Evolutionary conservation across 805 yeast species (phyloP).

Genomic region (Danielia oregonensis): DNA sequence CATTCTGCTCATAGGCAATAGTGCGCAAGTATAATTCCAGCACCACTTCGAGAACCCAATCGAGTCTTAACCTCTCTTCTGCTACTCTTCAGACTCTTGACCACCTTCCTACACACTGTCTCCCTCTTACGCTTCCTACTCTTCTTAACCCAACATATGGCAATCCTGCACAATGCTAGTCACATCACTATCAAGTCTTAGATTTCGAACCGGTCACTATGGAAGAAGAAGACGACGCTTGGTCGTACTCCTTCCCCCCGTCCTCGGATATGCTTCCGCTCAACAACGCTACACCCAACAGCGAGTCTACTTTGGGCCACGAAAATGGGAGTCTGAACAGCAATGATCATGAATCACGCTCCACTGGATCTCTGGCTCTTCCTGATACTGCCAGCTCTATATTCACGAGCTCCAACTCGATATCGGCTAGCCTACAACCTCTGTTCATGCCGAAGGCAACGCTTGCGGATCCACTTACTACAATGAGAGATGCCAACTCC

Average conservation of each 20-base stretch:
- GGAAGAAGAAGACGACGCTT: conserved; percentile 38
- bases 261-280: conserved; percentile 29
- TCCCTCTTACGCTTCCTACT: too few species aligned
- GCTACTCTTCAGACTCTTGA: too few species aligned
- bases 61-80: too few species aligned
- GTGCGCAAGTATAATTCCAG: too few species aligned
- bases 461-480: conserved; percentile 52
- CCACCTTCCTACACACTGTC: too few species aligned
- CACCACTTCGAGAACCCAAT: too few species aligned
- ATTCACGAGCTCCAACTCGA: background rate
- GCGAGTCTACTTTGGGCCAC: background rate
- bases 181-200: too few species aligned
- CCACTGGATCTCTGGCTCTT: background rate
- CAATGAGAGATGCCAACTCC: conserved; percentile 48
- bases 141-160: too few species aligned
- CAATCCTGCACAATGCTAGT: too few species aligned
- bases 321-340: background rate
- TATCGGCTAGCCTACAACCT: conserved; percentile 21
- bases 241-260: conserved; percentile 39
- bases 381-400: background rate
- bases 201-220: too few species aligned
- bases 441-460: conserved; percentile 37
- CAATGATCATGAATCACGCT: too few species aligned
- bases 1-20: too few species aligned
- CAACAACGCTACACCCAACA: background rate